Conservation (phyloP, 352 stramenopile genomes). For the Phytopythium aichiense region DNA sequence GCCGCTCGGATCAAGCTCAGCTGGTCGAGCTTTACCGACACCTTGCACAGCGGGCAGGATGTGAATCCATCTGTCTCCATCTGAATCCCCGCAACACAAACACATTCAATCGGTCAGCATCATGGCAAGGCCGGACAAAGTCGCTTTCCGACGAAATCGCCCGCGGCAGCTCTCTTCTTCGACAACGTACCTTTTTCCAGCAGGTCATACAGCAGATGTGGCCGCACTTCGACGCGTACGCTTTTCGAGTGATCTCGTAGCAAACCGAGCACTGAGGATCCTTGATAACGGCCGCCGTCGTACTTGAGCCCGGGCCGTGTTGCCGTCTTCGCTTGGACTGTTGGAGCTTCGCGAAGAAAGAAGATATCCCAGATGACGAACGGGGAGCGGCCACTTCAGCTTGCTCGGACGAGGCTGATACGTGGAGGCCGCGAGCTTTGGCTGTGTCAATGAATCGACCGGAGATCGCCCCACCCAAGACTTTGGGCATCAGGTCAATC, state of each 20-base stretch:
- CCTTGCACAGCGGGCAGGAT: conserved; percentile 74
- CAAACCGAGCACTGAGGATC: conserved; percentile 83
- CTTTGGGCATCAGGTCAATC: conserved; percentile 57
- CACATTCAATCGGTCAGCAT: not conserved
- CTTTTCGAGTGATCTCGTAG: conserved; percentile 77
- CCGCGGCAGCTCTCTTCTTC: not conserved
- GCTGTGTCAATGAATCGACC: conserved; percentile 42
- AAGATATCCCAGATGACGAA: conserved; percentile 19
- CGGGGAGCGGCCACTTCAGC: not conserved
- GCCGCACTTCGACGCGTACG: conserved; percentile 70
- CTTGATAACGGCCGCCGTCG: conserved; percentile 51
- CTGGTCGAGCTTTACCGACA: conserved; percentile 61
- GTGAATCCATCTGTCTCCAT: conserved; percentile 75
- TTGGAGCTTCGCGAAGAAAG: conserved; percentile 67
- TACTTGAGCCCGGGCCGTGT: conserved; percentile 13
- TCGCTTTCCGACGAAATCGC: not conserved
- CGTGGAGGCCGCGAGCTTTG: conserved; percentile 26
- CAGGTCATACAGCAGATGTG: conserved; percentile 82
- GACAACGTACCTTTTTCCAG: conserved; percentile 72
- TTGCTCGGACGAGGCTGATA: conserved; percentile 10
- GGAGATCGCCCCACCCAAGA: conserved; percentile 43
- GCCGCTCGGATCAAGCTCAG: conserved; percentile 70
- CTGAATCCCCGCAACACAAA: conserved; percentile 22
- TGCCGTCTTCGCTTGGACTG: conserved; percentile 57
- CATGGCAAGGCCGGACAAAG: not conserved